phyloP scores from a whole-genome alignment of 1,284 basidiomycete species.

The Cronartium ribicola region DNA sequence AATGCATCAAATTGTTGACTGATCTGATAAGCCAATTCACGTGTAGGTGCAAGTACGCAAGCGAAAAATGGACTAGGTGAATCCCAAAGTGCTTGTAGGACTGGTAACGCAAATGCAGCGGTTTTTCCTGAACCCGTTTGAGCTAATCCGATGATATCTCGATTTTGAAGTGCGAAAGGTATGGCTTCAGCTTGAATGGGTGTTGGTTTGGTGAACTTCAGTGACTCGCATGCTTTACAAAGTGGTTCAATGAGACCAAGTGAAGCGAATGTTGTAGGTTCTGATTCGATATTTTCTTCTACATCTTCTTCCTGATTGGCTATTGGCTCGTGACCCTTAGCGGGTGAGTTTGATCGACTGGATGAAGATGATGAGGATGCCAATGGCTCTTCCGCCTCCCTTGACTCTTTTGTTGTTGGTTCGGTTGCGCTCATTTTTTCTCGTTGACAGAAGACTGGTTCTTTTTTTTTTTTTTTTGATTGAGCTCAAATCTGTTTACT shows the following conservation, averaged over 20 bases:
- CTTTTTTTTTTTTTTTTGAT: background rate
- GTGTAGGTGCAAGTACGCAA: conserved; percentile 87
- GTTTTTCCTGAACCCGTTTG: conserved; percentile 98
- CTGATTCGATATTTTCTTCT: conserved; percentile 1
- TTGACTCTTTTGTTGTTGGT: background rate
- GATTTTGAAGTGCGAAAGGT: conserved; percentile 80
- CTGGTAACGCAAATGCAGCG: conserved; percentile 92
- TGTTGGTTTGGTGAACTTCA: conserved; percentile 82
- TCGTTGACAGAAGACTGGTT: background rate
- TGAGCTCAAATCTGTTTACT: background rate
- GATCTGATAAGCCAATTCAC: conserved; percentile 98
- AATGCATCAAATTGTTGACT: conserved; percentile 91
- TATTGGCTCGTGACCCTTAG: background rate
- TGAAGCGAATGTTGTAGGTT: conserved; percentile 54
- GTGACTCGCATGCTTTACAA: conserved; percentile 73
- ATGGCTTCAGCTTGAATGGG: conserved; percentile 87
- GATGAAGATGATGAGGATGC: background rate
- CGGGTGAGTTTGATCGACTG: background rate
- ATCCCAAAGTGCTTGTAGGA: conserved; percentile 94
- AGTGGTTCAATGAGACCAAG: conserved; percentile 86
- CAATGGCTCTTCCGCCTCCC: background rate
- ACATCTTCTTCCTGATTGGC: background rate
- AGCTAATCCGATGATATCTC: conserved; percentile 96
- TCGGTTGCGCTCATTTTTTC: background rate
- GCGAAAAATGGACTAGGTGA: conserved; percentile 90